Percentiles rank a stretch among this genome's conserved stretches.
Conservation (phyloP, 371 early-diverging fungal species). For the Vairimorpha apis region DNA sequence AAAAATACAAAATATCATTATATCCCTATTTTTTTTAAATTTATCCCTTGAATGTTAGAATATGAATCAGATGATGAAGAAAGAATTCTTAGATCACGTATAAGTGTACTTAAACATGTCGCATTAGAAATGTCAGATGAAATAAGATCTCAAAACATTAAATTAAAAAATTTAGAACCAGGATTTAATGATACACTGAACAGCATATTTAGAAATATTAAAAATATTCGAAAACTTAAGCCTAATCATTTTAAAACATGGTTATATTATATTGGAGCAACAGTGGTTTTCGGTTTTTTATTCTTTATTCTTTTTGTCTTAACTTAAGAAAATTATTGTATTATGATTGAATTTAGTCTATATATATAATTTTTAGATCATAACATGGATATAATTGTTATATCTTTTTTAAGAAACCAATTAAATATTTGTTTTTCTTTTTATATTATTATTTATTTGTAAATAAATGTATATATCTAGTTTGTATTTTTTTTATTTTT, state of each 20-base stretch:
- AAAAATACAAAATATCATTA: conserved; percentile 22
- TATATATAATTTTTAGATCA: background rate
- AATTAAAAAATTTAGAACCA: conserved; percentile 14
- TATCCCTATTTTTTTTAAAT: background rate
- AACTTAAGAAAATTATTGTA: background rate
- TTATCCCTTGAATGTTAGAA: background rate
- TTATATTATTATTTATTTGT: no score
- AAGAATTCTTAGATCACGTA: conserved; percentile 14
- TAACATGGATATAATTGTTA: no score
- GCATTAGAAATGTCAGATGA: conserved; percentile 33
- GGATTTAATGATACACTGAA: conserved; percentile 17
- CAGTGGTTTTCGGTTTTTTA: conserved; percentile 7
- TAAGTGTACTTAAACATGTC: conserved; percentile 24
- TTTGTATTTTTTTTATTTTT: background rate
- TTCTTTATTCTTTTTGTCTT: conserved; percentile 36
- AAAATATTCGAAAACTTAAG: conserved; percentile 5
- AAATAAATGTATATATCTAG: no score
- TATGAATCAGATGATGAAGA: conserved; percentile 32
- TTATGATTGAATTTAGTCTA: background rate
- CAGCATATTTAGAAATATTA: conserved; percentile 16
- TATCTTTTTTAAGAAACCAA: no score
- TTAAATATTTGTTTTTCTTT: no score
- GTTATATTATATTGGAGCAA: conserved; percentile 25
- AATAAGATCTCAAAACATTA: conserved; percentile 23
- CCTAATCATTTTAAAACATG: conserved; percentile 28